Percentiles rank a stretch among this genome's conserved stretches.
These are phyloP conservation scores for Tolypocladium tropicale DNA, from an alignment of 2,329 filamentous ascomycete species.

Conservation along the genomic window DNA sequence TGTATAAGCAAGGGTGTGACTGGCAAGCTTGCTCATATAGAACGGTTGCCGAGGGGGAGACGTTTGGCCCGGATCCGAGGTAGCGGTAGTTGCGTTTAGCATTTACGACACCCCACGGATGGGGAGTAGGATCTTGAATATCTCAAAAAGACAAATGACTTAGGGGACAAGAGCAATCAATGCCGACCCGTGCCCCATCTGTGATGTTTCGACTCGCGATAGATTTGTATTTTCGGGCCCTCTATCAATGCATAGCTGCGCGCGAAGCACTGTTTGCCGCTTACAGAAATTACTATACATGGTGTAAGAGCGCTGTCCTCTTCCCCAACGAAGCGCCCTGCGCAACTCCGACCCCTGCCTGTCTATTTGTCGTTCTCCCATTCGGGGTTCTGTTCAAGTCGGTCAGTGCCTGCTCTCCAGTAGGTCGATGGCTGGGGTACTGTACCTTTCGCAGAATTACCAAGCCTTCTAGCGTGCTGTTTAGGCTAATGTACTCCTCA, in stretches of 20 bases:
- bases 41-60: constrained; percentile 49
- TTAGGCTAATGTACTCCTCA: constrained; percentile 90
- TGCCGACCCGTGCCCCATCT: neutral
- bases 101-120: too few species aligned
- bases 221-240: constrained; percentile 10
- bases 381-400: constrained; percentile 23
- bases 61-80: constrained; percentile 57
- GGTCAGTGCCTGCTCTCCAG: constrained; percentile 7
- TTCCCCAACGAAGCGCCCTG: neutral
- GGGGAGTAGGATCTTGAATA: neutral
- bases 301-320: neutral
- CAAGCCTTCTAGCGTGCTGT: constrained; percentile 83
- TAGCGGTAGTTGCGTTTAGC: constrained; percentile 14
- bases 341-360: neutral
- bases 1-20: constrained; percentile 77
- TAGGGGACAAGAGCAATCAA: neutral
- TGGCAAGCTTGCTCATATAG: constrained; percentile 71
- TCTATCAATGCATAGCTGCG: constrained; percentile 14
- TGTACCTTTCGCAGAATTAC: constrained; percentile 94
- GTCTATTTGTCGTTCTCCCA: constrained; percentile 28
- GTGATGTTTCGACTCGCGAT: neutral
- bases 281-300: constrained; percentile 16
- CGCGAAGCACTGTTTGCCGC: neutral
- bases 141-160: neutral
- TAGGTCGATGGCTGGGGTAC: neutral